Evolutionary conservation across 371 early-diverging fungal species (phyloP), one percentile per base, ranked within the genome.

Genomic region (Globomyces sp.): DNA sequence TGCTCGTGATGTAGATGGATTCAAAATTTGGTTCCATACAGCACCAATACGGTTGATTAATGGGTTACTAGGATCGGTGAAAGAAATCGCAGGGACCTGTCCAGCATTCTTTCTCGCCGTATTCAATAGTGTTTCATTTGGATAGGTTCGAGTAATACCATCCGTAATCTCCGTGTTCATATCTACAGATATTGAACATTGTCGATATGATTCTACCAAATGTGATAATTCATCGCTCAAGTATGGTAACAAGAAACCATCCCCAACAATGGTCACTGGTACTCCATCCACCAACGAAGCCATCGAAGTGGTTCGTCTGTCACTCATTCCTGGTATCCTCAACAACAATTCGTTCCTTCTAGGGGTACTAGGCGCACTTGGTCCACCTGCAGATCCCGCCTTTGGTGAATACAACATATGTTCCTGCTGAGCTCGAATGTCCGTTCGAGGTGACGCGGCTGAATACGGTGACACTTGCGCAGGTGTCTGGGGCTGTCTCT

Each of bases 361-460:
- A 24, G 24, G 24, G 24, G 24, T 24, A 24, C 24, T 24, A 24
- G 24, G 24, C 24, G 24, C 24, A 24, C 24, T 24, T 24, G 24
- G 24, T 24, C 24, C 24, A 24, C 24, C 24, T 45, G 34, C 4
- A 43, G 67, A 8, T 62, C 43, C 24, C 24, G 24, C 24, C 46
- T 62, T 69, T 53, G 71, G 71, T 9, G 71, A 66, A 43, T 67
- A 71, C 39, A 71, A 51, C 43, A 48, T 40, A 6, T 57, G 43
- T 58, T 71, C 71, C 49, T 71, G 71, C 62, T 71, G 49, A 2
- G 44, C 58, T 13, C 65, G 36, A 60, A 71, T 67, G 59, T 65
- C 67, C 5, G 48, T 36, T 41, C 39, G 0, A 24, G 4, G 34
- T 37, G 41, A 2, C 3, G 62, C 6, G n/a, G 34, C 48, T 6